phyloP scores from a whole-genome alignment of 1,284 basidiomycete species.

The Ceratobasidium sp. region DNA sequence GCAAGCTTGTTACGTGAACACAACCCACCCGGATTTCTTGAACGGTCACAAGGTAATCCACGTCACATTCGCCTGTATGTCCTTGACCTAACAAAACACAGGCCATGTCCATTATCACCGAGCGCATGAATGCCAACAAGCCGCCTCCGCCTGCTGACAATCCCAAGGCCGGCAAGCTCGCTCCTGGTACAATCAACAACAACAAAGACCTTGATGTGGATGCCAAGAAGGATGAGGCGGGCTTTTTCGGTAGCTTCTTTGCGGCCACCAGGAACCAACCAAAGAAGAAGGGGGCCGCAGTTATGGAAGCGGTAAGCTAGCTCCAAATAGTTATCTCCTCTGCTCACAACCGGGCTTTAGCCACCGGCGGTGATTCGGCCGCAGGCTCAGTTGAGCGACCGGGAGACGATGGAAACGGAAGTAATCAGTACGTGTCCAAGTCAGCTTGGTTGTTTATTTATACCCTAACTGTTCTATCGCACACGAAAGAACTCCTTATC shows the following conservation, averaged over 20 bases:
- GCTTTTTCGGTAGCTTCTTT: conserved; percentile 98
- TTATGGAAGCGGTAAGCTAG: conserved; percentile 79
- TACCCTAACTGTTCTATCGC: conserved; percentile 15
- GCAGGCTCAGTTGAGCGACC: conserved; percentile 90
- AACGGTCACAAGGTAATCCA: conserved; percentile 83
- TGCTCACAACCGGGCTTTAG: conserved; percentile 51
- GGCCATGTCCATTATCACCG: conserved; percentile 91
- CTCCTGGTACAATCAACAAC: conserved; percentile 81
- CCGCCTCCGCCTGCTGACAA: conserved; percentile 70
- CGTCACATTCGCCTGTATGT: not conserved
- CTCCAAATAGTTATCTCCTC: conserved; percentile 28
- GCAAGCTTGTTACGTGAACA: conserved; percentile 98
- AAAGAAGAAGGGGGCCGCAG: conserved; percentile 80
- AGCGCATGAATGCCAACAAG: conserved; percentile 84
- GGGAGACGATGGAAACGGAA: conserved; percentile 98
- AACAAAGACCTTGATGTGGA: conserved; percentile 94
- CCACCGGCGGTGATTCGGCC: conserved; percentile 94
- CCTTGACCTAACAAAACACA: conserved; percentile 51
- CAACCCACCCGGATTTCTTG: conserved; percentile 98
- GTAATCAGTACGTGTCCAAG: conserved; percentile 87
- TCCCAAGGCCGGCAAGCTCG: conserved; percentile 73
- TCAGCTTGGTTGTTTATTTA: conserved; percentile 42
- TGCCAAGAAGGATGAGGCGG: conserved; percentile 84
- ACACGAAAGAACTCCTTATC: conserved; percentile 79
- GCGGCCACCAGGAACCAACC: conserved; percentile 56